Conservation (phyloP, 805 yeast genomes). For the Kazachstania bromeliacearum region DNA sequence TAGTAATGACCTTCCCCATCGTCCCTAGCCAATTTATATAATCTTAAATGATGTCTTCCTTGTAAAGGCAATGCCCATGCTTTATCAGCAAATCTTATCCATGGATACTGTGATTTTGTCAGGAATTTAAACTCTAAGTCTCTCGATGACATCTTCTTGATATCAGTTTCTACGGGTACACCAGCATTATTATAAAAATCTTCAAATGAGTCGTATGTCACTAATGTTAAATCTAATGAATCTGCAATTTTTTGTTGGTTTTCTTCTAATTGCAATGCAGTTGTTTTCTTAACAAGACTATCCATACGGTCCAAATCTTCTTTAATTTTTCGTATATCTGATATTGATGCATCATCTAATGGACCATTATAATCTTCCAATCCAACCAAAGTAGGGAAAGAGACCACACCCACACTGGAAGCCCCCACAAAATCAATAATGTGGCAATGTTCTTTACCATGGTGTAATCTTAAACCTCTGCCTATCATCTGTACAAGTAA, state of each 20-base stretch:
- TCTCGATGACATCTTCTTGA: neutral
- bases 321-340: conserved; percentile 26
- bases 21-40: conserved; percentile 19
- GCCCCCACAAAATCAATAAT: conserved; percentile 71
- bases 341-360: conserved; percentile 27
- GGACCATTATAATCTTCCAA: conserved; percentile 13
- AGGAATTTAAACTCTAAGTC: conserved; percentile 13
- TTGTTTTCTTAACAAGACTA: conserved; percentile 6
- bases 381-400: conserved; percentile 45
- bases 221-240: conserved; percentile 28
- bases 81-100: conserved; percentile 27
- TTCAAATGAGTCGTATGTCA: conserved; percentile 33
- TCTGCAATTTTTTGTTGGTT: conserved; percentile 5
- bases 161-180: conserved; percentile 2
- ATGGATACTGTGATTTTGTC: conserved; percentile 26
- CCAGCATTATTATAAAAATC: conserved; percentile 17
- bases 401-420: conserved; percentile 41
- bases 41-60: conserved; percentile 12
- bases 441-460: conserved; percentile 57
- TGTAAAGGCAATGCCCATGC: conserved; percentile 29
- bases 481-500: conserved; percentile 84
- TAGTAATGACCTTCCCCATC: conserved; percentile 7
- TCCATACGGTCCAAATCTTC: conserved; percentile 10
- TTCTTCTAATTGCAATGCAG: conserved; percentile 2
- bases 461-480: conserved; percentile 64